Conservation (phyloP, 768 basidiomycete genomes). For the Kwoniella sp. region DNA sequence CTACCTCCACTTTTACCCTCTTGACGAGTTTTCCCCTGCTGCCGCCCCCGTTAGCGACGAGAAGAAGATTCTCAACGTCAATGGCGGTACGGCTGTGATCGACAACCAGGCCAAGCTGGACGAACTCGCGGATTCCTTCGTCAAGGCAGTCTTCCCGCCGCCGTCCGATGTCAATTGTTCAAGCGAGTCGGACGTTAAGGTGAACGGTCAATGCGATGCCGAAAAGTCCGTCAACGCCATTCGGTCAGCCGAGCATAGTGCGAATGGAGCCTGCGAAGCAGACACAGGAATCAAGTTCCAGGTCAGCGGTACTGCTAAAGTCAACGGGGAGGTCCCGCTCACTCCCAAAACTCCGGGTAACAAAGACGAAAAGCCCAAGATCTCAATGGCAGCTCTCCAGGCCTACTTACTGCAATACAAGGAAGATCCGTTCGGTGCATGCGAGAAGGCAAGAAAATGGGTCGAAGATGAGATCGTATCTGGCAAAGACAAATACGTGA, state of each 20-base stretch:
- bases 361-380: conserved; percentile 60
- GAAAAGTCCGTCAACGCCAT: too few species aligned
- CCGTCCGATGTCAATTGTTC: not conserved
- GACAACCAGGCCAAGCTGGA: conserved; percentile 20
- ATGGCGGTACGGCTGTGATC: conserved; percentile 15
- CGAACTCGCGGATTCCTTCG: conserved; percentile 18
- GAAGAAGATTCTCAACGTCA: not conserved
- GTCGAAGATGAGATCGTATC: conserved; percentile 57
- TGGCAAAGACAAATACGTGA: not conserved
- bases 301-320: not conserved
- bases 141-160: conserved; percentile 4
- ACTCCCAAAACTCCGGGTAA: not conserved
- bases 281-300: not conserved
- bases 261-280: not conserved
- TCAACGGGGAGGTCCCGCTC: not conserved
- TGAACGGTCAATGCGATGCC: not conserved
- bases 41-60: not conserved
- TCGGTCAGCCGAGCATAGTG: too few species aligned
- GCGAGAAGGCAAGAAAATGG: conserved; percentile 78
- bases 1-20: conserved; percentile 51
- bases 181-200: not conserved
- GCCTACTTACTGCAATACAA: conserved; percentile 77
- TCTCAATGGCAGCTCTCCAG: conserved; percentile 77
- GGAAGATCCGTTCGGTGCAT: conserved; percentile 64
- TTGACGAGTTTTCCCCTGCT: conserved; percentile 23